These are phyloP conservation scores for Annona cherimola DNA, from an alignment of 164 flowering plant genomes.

Conservation along the genomic window DNA sequence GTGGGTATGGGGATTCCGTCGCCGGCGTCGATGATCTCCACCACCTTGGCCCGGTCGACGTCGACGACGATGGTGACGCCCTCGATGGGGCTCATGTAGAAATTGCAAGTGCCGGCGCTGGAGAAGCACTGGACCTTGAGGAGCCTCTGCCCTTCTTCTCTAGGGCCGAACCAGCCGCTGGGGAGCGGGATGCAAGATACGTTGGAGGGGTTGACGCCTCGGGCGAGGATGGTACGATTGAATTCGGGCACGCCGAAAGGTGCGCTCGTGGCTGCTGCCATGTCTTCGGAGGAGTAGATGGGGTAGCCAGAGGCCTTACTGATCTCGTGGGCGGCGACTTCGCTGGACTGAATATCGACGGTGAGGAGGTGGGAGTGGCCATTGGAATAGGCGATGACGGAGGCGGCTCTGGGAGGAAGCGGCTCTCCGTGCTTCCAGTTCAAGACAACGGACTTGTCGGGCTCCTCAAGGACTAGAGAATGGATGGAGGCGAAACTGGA, in stretches of 20 bases:
- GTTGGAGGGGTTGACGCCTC: conserved; percentile 32
- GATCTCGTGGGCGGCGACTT: conserved; percentile 20
- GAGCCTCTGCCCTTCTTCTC: conserved; percentile 46
- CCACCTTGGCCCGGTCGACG: conserved; percentile 35
- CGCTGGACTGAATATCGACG: conserved; percentile 31
- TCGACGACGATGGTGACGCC: conserved; percentile 49
- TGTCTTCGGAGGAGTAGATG: conserved; percentile 24
- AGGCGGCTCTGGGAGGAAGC: conserved; percentile 51
- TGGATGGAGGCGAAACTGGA: conserved; percentile 31
- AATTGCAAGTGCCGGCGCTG: conserved; percentile 39
- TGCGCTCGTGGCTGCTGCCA: conserved; percentile 8
- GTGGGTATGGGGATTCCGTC: conserved; percentile 41
- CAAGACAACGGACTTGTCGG: conserved; percentile 44
- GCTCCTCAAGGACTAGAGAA: conserved; percentile 48
- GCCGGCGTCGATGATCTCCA: conserved; percentile 32
- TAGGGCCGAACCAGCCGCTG: conserved; percentile 50
- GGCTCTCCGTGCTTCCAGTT: conserved; percentile 51
- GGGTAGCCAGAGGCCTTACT: conserved; percentile 38
- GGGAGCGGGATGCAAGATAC: conserved; percentile 31
- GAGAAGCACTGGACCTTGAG: conserved; percentile 53
- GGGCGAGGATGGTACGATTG: conserved; percentile 21
- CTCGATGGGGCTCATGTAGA: conserved; percentile 73
- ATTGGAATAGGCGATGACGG: conserved; percentile 34
- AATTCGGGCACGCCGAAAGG: conserved; percentile 22
- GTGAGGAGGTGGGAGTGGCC: conserved; percentile 37